phyloP scores from a whole-genome alignment of 805 yeast species.

The Starmerella apicola region DNA sequence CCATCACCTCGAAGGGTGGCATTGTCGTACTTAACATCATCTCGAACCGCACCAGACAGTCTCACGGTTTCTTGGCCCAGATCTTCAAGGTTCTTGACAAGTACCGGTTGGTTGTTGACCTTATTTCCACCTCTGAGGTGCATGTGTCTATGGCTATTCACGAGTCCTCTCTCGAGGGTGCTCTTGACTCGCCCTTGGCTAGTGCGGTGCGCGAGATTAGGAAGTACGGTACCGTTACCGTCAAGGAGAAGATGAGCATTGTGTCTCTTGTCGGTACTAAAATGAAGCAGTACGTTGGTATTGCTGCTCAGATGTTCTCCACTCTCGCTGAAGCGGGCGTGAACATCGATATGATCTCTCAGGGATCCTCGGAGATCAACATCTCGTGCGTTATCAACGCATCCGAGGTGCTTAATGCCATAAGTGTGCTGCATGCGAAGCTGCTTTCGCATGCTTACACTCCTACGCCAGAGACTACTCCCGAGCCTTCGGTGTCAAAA shows the following conservation, averaged over 20 bases:
- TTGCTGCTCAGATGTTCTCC: slow-evolving; percentile 93
- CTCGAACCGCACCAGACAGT: slow-evolving; percentile 80
- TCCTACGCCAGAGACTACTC: neutral
- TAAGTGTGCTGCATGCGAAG: slow-evolving; percentile 70
- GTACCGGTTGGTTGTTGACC: slow-evolving; percentile 78
- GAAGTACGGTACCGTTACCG: slow-evolving; percentile 77
- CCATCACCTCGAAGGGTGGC: slow-evolving; percentile 88
- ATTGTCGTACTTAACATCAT: slow-evolving; percentile 88
- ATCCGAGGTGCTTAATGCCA: slow-evolving; percentile 69
- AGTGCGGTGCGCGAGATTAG: slow-evolving; percentile 68
- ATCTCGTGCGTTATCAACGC: slow-evolving; percentile 89
- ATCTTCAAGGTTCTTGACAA: slow-evolving; percentile 78
- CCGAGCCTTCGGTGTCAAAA: too few species aligned
- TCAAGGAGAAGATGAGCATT: slow-evolving; percentile 77
- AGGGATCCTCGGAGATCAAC: slow-evolving; percentile 96
- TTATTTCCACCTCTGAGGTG: slow-evolving; percentile 93
- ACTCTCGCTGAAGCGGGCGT: slow-evolving; percentile 82
- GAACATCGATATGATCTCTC: slow-evolving; percentile 95
- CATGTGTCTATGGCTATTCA: slow-evolving; percentile 97
- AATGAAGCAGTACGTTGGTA: slow-evolving; percentile 93
- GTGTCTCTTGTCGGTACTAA: slow-evolving; percentile 92
- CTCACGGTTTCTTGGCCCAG: slow-evolving; percentile 90
- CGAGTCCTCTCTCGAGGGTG: slow-evolving; percentile 26
- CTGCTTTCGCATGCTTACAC: slow-evolving; percentile 32
- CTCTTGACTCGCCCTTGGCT: slow-evolving; percentile 50